Evolutionary conservation across 2,329 filamentous ascomycete genomes (phyloP).

Genomic region (Onygenales sp.): DNA sequence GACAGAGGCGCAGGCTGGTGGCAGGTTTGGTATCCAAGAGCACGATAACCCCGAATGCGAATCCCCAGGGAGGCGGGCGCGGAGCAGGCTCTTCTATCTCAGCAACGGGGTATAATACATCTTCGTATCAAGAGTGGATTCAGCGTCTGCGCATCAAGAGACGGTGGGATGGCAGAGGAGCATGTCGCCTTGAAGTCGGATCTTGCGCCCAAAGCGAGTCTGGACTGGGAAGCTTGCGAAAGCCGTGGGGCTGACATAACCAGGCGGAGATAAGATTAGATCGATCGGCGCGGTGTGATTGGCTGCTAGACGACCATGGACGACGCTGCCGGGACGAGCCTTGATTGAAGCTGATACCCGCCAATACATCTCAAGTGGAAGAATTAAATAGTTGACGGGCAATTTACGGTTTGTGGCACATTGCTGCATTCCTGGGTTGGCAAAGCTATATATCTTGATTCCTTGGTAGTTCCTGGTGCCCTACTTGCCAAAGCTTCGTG

Average conservation of each 20-base stretch:
- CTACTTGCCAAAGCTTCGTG: too few relatives aligned
- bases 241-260: slow-evolving; percentile 9
- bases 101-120: not conserved
- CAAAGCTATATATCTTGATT: too few relatives aligned
- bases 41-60: not conserved
- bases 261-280: slow-evolving; percentile 30
- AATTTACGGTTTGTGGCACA: too few relatives aligned
- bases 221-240: not conserved
- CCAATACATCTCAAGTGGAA: too few relatives aligned
- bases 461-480: too few relatives aligned
- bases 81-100: not conserved
- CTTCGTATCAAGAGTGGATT: not conserved
- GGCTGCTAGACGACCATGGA: not conserved
- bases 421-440: too few relatives aligned
- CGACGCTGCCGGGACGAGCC: too few relatives aligned
- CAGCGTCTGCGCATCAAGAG: not conserved
- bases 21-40: not conserved
- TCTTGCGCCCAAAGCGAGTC: not conserved
- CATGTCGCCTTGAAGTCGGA: not conserved
- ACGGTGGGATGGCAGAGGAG: not conserved
- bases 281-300: slow-evolving; percentile 11
- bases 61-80: not conserved
- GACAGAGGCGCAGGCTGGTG: not conserved
- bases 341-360: too few relatives aligned
- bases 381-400: too few relatives aligned